Evolutionary conservation across 345 rosid species (phyloP).

Genomic region (rapeseed (Brassica napus)): DNA sequence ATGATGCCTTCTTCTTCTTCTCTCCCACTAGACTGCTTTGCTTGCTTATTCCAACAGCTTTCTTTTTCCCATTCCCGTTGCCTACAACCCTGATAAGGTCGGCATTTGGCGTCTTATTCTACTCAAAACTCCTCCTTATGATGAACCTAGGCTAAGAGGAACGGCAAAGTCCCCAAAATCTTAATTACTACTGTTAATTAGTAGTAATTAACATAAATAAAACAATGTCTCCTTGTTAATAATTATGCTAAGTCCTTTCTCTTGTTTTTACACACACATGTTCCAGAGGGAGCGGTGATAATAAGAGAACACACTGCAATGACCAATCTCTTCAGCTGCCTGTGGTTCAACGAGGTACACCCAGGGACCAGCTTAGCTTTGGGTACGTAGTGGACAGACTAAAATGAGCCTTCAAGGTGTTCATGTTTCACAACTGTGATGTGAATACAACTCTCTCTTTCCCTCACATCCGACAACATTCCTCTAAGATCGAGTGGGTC

Average conservation of each 20-base stretch:
- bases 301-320: slow-evolving; percentile 78
- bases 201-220: too few relatives aligned
- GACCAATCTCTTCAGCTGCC: slow-evolving; percentile 81
- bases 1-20: too few relatives aligned
- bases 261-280: too few relatives aligned
- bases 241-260: too few relatives aligned
- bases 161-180: slow-evolving; percentile 94
- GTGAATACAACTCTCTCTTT: slow-evolving; percentile 80
- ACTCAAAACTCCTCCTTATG: slow-evolving; percentile 80
- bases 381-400: slow-evolving; percentile 83
- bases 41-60: too few relatives aligned
- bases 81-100: slow-evolving; percentile 53
- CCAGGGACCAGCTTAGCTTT: slow-evolving; percentile 96
- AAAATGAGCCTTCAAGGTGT: slow-evolving; percentile 63
- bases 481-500: slow-evolving; percentile 95
- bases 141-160: slow-evolving; percentile 69
- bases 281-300: too few relatives aligned
- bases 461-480: slow-evolving; percentile 92
- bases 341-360: slow-evolving; percentile 99
- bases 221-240: too few relatives aligned
- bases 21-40: too few relatives aligned
- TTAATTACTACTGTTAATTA: slow-evolving; percentile 45
- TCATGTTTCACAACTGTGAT: slow-evolving; percentile 82
- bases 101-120: slow-evolving; percentile 93
- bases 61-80: too few relatives aligned